These are phyloP conservation scores for Cladosporium austrohemisphaericum DNA, from an alignment of 2,329 filamentous ascomycete species.

Conservation along the genomic window DNA sequence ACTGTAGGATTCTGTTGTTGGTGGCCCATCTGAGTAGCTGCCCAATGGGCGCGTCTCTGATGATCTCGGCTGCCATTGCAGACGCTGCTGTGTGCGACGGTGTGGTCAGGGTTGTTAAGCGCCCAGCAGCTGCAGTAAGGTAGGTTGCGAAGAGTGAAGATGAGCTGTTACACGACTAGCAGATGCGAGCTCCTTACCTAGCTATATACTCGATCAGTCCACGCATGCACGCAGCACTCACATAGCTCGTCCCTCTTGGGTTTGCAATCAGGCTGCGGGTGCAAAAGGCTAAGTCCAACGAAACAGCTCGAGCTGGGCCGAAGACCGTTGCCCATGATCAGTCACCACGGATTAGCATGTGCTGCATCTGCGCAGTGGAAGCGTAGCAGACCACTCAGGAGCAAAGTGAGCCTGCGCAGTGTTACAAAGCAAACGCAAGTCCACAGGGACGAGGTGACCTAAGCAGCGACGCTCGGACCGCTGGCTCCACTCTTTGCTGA, in stretches of 20 bases:
- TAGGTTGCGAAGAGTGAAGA: neutral
- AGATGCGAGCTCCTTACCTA: neutral
- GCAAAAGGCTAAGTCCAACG: neutral
- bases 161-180: neutral
- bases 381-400: too few species aligned
- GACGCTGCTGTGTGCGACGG: neutral
- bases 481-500: too few species aligned
- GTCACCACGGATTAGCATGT: neutral
- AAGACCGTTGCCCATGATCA: neutral
- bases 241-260: neutral
- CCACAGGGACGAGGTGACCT: too few species aligned
- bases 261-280: slow-evolving; percentile 1
- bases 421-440: too few species aligned
- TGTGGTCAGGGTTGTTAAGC: neutral
- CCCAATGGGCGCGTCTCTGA: slow-evolving; percentile 57
- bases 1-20: slow-evolving; percentile 51
- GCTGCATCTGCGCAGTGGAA: too few species aligned
- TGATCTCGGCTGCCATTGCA: slow-evolving; percentile 16
- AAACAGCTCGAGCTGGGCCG: neutral
- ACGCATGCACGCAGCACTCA: neutral
- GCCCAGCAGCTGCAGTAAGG: neutral
- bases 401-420: too few species aligned
- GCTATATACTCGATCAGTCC: slow-evolving; percentile 8
- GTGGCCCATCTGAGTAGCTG: slow-evolving; percentile 56
- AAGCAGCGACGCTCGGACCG: too few species aligned